Evolutionary conservation across 495 filamentous ascomycete genomes (phyloP), one percentile per base, ranked within the genome.

Genomic region (Diplogelasinospora grovesii): DNA sequence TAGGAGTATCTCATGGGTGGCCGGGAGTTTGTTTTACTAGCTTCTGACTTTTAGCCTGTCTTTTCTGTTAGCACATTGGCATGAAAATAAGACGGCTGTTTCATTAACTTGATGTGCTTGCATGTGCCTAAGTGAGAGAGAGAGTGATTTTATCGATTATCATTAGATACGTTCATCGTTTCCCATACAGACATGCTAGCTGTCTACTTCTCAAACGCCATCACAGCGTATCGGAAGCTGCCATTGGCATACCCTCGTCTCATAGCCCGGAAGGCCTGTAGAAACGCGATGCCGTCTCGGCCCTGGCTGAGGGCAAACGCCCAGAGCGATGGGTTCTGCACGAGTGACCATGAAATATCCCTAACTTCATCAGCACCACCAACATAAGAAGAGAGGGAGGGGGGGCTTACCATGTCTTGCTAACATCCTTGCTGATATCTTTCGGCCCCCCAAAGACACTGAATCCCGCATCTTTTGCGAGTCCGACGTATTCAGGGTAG

Each of bases 211-310:
- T 64, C 56, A 42, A 77, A 77, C 9, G 66, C 59, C 69, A 77
- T 74, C 16, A 78, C 69, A 13, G 71, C 73, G 50, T 77, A 78
- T 22, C 69, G 54, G 48, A 78, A 78, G 8, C 63, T 73, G 7
- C 69, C 73, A 34, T 77, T 75, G 9, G 71, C 66, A 43, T 75
- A 78, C 1, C 74, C 74, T 44, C 74, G 60, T 42, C 74, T 60
- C 74, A 78, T 78, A 4, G 74, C 73, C 16, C 73, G 61, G 49
- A 78, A 78, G 13, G 73, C 70, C 54, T 78, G 74, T 13, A 78
- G 48, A 35, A 77, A 78, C 13, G 74, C 73, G 11, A 78, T 64
- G 0, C 71, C 74, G 40, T 78, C 74, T 24, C 74, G 52, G 13
- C 74, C 74, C 42, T 78, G 74, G 21, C 71, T 68, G 23, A 73